Conservation (phyloP, 768 basidiomycete species). For the Calvatia gigantea region DNA sequence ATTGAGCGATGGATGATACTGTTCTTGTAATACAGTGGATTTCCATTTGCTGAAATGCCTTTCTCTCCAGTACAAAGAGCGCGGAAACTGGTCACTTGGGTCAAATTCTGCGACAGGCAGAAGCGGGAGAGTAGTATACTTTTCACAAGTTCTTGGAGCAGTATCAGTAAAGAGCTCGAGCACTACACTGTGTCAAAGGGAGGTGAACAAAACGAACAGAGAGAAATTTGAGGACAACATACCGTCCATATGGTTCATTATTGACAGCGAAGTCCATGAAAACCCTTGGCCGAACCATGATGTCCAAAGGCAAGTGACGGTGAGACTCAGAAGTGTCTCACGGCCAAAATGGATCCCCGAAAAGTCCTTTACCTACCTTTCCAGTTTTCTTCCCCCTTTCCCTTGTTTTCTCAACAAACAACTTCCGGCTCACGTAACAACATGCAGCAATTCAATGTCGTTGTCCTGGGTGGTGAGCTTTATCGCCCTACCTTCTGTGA, state of each 20-base stretch:
- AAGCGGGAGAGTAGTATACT: slow-evolving; percentile 41
- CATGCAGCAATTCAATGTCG: slow-evolving; percentile 74
- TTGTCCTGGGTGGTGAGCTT: slow-evolving; percentile 72
- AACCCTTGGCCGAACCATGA: slow-evolving; percentile 56
- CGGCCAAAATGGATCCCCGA: slow-evolving; percentile 5
- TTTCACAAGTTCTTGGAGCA: slow-evolving; percentile 76
- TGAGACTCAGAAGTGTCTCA: slow-evolving; percentile 6
- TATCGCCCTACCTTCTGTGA: neutral
- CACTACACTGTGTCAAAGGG: slow-evolving; percentile 43
- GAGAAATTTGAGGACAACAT: slow-evolving; percentile 8
- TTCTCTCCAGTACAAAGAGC: slow-evolving; percentile 84
- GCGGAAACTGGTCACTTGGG: slow-evolving; percentile 57
- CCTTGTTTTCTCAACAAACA: neutral
- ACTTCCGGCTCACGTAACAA: neutral
- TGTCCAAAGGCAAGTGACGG: slow-evolving; percentile 3
- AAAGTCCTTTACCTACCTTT: neutral
- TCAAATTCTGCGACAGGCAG: slow-evolving; percentile 2
- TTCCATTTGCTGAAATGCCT: slow-evolving; percentile 64
- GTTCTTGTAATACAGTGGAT: slow-evolving; percentile 81
- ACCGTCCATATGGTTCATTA: slow-evolving; percentile 54
- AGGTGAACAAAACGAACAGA: slow-evolving; percentile 7
- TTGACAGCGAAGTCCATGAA: slow-evolving; percentile 67
- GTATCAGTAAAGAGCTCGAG: slow-evolving; percentile 75
- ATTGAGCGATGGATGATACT: slow-evolving; percentile 79
- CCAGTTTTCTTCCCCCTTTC: slow-evolving; percentile 1